phyloP scores from a whole-genome alignment of 2,329 filamentous ascomycete species.

The Neonectria neomacrospora region DNA sequence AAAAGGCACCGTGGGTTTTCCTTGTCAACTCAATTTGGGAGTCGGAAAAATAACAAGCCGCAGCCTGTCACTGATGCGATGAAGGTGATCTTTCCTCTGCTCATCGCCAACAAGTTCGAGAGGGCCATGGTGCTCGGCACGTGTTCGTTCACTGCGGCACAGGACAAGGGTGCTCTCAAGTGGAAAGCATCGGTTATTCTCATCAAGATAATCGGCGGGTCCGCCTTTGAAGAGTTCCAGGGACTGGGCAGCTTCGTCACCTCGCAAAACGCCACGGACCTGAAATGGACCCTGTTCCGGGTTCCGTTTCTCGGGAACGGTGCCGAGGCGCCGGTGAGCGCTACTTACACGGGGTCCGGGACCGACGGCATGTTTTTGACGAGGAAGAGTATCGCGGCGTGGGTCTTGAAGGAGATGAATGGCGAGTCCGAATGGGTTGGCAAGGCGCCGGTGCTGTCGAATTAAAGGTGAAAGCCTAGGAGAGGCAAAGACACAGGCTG shows the following conservation, averaged over 20 bases:
- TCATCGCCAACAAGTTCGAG: neutral
- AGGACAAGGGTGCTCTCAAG: neutral
- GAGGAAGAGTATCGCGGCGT: neutral
- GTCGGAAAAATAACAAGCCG: no score
- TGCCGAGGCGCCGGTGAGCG: neutral
- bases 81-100: neutral
- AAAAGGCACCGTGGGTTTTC: neutral
- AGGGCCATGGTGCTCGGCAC: neutral
- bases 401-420: neutral
- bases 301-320: neutral
- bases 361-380: neutral
- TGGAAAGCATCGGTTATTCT: neutral
- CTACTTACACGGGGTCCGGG: neutral
- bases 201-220: neutral
- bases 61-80: neutral
- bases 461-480: neutral
- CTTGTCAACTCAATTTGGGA: no score
- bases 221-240: neutral
- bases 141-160: neutral
- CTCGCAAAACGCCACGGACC: neutral
- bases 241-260: neutral
- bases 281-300: neutral
- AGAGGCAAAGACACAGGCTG: no score
- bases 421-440: neutral
- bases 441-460: conserved; percentile 1